These are phyloP conservation scores for Amphibolis antarctica DNA, from an alignment of 106 monocot genomes.

Conservation along the genomic window DNA sequence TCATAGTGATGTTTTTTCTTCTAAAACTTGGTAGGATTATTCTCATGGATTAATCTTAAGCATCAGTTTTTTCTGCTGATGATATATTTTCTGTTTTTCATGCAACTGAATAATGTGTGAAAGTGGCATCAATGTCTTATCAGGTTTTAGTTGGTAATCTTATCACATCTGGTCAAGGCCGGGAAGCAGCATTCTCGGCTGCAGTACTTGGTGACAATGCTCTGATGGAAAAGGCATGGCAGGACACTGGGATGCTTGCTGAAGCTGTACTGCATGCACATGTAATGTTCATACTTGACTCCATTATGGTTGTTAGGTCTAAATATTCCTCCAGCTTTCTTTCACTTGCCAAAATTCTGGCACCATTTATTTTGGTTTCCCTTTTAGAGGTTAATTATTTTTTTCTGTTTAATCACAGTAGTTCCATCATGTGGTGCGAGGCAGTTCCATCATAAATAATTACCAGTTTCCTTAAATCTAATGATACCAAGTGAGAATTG, in stretches of 20 bases:
- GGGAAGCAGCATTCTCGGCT: constrained; percentile 99
- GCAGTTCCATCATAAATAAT: too few relatives aligned
- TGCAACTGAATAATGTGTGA: not conserved
- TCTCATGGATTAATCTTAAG: too few relatives aligned
- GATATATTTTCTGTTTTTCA: not conserved
- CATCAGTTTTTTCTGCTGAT: too few relatives aligned
- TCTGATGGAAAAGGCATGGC: constrained; percentile 99
- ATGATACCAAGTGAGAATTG: too few relatives aligned
- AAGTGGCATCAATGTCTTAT: not conserved
- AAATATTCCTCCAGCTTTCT: not conserved
- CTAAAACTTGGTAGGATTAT: too few relatives aligned
- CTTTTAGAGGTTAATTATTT: too few relatives aligned
- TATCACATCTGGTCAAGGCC: constrained; percentile 90
- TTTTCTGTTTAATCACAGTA: too few relatives aligned
- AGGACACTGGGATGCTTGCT: constrained; percentile 96
- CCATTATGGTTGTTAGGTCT: not conserved
- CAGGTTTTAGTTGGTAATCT: constrained; percentile 82
- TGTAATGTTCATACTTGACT: constrained; percentile 33
- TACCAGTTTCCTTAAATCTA: too few relatives aligned
- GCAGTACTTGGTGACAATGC: constrained; percentile 94
- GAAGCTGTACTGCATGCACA: constrained; percentile 98
- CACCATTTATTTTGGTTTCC: too few relatives aligned
- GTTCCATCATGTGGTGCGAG: too few relatives aligned
- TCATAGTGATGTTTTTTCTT: too few relatives aligned
- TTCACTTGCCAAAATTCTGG: not conserved